Evolutionary conservation across 2,329 filamentous ascomycete species (phyloP).

Genomic region (Onygenales sp.): DNA sequence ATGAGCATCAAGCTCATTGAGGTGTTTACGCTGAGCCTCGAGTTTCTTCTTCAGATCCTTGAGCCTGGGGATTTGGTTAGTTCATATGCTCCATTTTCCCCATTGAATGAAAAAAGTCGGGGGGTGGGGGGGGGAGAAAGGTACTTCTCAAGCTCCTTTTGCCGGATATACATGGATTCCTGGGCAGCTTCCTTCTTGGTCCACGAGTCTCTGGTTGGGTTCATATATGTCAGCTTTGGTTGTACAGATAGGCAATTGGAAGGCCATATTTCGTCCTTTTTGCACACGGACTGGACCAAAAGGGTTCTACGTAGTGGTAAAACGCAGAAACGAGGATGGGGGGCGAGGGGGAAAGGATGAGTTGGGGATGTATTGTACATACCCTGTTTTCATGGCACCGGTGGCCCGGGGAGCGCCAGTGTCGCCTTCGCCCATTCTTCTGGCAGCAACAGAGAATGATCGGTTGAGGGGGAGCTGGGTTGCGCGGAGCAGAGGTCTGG

Average conservation of each 20-base stretch:
- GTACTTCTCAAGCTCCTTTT: conserved; percentile 81
- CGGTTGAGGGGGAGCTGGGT: conserved; percentile 40
- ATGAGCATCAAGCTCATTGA: conserved; percentile 76
- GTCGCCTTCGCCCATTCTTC: conserved; percentile 60
- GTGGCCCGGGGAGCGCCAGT: conserved; percentile 42
- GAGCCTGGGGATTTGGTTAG: conserved; percentile 39
- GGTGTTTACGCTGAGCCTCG: conserved; percentile 66
- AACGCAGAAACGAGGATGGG: too few species aligned
- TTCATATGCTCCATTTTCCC: too few species aligned
- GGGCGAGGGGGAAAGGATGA: too few species aligned
- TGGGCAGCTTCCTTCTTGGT: conserved; percentile 79
- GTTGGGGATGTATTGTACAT: conserved; percentile 12
- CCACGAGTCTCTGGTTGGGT: conserved; percentile 68
- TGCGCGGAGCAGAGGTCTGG: conserved; percentile 48
- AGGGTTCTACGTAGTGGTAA: too few species aligned
- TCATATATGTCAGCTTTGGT: not conserved
- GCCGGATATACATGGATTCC: conserved; percentile 75
- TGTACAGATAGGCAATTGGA: too few species aligned
- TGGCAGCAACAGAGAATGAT: conserved; percentile 54
- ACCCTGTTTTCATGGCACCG: conserved; percentile 29
- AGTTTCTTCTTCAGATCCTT: conserved; percentile 60
- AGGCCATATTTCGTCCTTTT: too few species aligned
- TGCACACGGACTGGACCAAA: too few species aligned
- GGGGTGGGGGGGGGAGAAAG: conserved; percentile 9
- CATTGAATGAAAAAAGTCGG: not conserved